phyloP scores from a whole-genome alignment of 345 rosid genomes.

The Eucalyptus curtisii region DNA sequence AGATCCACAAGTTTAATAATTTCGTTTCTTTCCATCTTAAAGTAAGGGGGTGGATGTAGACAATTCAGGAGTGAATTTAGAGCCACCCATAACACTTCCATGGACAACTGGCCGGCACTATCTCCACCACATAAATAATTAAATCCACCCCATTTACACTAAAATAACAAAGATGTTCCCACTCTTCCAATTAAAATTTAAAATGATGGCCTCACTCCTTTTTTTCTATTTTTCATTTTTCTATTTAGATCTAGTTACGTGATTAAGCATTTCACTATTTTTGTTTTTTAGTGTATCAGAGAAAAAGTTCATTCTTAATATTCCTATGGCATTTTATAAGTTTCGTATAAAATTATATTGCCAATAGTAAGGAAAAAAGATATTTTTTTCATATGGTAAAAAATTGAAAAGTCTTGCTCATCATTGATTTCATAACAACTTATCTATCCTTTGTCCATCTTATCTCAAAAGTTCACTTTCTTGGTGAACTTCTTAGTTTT shows the following conservation, averaged over 20 bases:
- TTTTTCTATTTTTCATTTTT: not conserved
- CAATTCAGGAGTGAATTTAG: not conserved
- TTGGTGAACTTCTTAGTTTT: not conserved
- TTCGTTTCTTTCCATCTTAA: not conserved
- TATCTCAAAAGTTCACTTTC: not conserved
- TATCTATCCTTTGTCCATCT: not conserved
- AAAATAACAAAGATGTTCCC: not conserved
- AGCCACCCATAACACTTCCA: not conserved
- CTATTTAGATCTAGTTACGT: not conserved
- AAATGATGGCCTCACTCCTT: not conserved
- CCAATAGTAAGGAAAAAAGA: not conserved
- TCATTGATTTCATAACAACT: not conserved
- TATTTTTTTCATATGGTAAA: not conserved
- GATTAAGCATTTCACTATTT: not conserved
- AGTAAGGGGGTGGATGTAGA: not conserved
- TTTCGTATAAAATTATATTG: not conserved
- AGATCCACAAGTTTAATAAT: not conserved
- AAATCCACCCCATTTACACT: not conserved
- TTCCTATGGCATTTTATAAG: not conserved
- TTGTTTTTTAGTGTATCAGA: not conserved
- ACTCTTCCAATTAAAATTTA: not conserved
- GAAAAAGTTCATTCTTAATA: not conserved
- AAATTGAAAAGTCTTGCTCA: not conserved
- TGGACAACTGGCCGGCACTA: not conserved
- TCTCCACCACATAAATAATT: not conserved